Base-by-base conservation (phyloP, 148 eudicot species). In the Fagopyrum homotropicum region DNA sequence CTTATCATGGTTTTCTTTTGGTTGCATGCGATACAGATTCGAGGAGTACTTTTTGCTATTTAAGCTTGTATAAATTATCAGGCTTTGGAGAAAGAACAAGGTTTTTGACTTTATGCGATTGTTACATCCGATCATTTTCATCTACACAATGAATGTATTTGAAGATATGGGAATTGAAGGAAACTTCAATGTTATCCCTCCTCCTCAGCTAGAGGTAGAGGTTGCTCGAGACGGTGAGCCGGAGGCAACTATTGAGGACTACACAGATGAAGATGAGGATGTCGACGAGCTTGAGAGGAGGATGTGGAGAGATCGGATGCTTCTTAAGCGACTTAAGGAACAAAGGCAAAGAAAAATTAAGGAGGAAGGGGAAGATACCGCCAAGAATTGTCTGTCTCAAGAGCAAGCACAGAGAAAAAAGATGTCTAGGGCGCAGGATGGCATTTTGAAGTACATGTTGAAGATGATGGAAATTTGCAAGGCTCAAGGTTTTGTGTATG, bases 401-500 rank as follows among this genome's bases (percentile, higher is more conserved):
- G 91, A 87, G 75, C 91, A 87, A 69, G 88, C 93, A 0, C 75
- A 89, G 72, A 78, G 90, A 73, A 87, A 89, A 78, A 89, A 89
- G 78, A 89, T 87, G 89, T 89, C 89, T 0, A 82, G 93, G 72
- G 91, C 93, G 14, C 91, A 89, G 48, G 93, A 88, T 50, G 91
- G 88, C 46, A 89, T 89, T 46, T 70, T 89, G 55, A 89, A 89
- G 30, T 89, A 89, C 84, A 87, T 89, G 93, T 48, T 87, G 77
- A 89, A 87, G 77, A 85, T 87, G 90, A 89, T 87, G 93, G 90
- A 89, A 72, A 89, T 85, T 2, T 89, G 93, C 73, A 89, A 89
- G 26, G 93, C 93, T 7, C 93, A 87, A 64, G 93, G 93, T 10
- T 89, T 89, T 16, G 91, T 89, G 15, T 89, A 89, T 55, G 91